A percentile compares a stretch with the other conserved stretches of the same genome.
These are phyloP conservation scores for Saccharomycopsis vini DNA, from an alignment of 805 yeast species.

Conservation along the genomic window DNA sequence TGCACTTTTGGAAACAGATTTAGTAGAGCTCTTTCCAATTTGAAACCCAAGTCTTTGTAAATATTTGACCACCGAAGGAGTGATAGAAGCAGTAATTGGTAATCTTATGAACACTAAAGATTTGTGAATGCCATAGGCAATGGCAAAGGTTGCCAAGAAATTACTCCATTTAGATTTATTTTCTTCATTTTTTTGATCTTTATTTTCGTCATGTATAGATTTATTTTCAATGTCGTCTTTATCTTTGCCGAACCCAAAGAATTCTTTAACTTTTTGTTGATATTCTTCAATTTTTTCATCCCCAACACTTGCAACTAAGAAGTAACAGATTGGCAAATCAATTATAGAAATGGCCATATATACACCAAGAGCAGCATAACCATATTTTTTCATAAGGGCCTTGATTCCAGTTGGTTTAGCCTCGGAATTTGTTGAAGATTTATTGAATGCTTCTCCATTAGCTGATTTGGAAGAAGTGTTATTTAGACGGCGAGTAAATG, in stretches of 20 bases:
- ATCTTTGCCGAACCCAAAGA: constrained; percentile 51
- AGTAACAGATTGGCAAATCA: constrained; percentile 77
- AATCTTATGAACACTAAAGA: constrained; percentile 73
- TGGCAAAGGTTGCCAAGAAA: constrained; percentile 72
- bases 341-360: constrained; percentile 64
- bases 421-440: no score
- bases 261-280: constrained; percentile 50
- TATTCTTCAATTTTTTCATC: constrained; percentile 67
- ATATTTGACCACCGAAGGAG: constrained; percentile 64
- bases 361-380: constrained; percentile 83
- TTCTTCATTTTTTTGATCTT: constrained; percentile 12
- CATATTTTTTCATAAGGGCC: constrained; percentile 73
- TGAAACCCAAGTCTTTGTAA: constrained; percentile 75
- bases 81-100: constrained; percentile 86
- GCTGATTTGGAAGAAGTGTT: no score
- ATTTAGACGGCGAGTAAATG: no score
- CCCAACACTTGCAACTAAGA: constrained; percentile 79
- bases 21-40: constrained; percentile 34
- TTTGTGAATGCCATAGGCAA: constrained; percentile 93
- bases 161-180: constrained; percentile 26
- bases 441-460: no score
- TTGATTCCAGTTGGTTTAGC: constrained; percentile 29
- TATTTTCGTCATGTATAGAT: constrained; percentile 18
- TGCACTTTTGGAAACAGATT: no score
- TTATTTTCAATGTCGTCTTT: constrained; percentile 29